Conservation (phyloP, 2,329 filamentous ascomycete species). For the Neonectria neomacrospora region DNA sequence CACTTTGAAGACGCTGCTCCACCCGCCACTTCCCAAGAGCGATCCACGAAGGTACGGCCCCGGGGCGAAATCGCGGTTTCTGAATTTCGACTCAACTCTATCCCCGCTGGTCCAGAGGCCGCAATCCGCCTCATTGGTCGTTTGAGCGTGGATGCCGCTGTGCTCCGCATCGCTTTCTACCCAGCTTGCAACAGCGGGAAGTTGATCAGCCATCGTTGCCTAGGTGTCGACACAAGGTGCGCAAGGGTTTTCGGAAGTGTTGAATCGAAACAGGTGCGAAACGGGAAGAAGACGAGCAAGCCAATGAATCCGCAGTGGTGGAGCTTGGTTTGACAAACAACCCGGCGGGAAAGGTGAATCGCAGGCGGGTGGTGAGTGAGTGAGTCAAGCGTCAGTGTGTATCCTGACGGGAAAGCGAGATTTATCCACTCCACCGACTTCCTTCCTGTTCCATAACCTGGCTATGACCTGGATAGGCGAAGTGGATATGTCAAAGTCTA, state of each 20-base stretch:
- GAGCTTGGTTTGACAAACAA: not conserved
- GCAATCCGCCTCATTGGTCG: not conserved
- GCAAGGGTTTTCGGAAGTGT: not conserved
- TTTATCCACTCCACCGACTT: not conserved
- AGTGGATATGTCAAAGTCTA: not conserved
- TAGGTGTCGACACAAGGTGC: not conserved
- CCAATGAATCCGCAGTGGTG: not conserved
- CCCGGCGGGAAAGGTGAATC: not conserved
- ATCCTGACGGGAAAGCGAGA: not conserved
- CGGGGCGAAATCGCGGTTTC: conserved; percentile 25
- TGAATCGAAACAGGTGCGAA: not conserved
- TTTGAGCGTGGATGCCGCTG: not conserved
- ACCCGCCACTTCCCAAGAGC: conserved; percentile 44
- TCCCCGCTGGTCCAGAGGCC: conserved; percentile 39
- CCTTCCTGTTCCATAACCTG: not conserved
- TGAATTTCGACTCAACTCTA: conserved; percentile 18
- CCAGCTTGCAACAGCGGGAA: not conserved
- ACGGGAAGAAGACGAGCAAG: not conserved
- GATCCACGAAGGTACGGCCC: conserved; percentile 42
- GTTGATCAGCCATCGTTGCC: not conserved
- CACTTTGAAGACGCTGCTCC: conserved; percentile 46
- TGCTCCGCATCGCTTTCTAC: not conserved
- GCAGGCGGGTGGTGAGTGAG: not conserved
- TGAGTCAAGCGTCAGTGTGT: not conserved
- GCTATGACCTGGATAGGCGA: not conserved